These are phyloP conservation scores for Russula sp. DNA, from an alignment of 768 basidiomycete genomes.

Conservation along the genomic window DNA sequence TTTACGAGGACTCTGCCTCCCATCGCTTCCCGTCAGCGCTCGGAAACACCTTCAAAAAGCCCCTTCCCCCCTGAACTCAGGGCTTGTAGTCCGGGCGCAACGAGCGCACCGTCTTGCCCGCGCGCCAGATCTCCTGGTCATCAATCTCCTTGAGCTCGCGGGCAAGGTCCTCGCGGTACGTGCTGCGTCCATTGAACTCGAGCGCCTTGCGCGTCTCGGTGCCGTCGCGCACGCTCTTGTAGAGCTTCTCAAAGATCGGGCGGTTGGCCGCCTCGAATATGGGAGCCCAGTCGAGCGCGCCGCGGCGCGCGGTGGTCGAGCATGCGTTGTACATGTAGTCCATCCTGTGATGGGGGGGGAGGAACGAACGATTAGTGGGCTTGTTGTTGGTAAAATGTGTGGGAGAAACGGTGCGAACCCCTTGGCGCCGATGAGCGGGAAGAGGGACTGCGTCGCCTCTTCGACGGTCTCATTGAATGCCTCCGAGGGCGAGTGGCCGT, in stretches of 20 bases:
- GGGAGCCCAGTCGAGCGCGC: conserved; percentile 98
- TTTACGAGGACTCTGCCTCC: neutral
- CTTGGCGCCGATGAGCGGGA: conserved; percentile 92
- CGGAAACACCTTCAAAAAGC: neutral
- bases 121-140: conserved; percentile 98
- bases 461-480: conserved; percentile 99
- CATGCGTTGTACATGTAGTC: conserved; percentile 99
- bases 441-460: conserved; percentile 98
- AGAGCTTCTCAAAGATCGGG: conserved; percentile 92
- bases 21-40: neutral
- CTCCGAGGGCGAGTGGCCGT: conserved; percentile 95
- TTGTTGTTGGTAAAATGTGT: neutral
- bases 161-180: conserved; percentile 89
- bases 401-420: conserved; percentile 47
- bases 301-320: conserved; percentile 97
- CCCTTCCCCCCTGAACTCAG: neutral
- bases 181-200: conserved; percentile 89
- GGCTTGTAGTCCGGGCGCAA: conserved; percentile 82
- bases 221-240: conserved; percentile 90
- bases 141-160: conserved; percentile 93
- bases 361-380: neutral
- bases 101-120: conserved; percentile 90
- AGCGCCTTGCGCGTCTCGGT: conserved; percentile 96
- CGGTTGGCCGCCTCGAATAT: conserved; percentile 91
- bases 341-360: conserved; percentile 50